phyloP scores from a whole-genome alignment of 1,284 basidiomycete genomes.

The Termitomyces sp. region DNA sequence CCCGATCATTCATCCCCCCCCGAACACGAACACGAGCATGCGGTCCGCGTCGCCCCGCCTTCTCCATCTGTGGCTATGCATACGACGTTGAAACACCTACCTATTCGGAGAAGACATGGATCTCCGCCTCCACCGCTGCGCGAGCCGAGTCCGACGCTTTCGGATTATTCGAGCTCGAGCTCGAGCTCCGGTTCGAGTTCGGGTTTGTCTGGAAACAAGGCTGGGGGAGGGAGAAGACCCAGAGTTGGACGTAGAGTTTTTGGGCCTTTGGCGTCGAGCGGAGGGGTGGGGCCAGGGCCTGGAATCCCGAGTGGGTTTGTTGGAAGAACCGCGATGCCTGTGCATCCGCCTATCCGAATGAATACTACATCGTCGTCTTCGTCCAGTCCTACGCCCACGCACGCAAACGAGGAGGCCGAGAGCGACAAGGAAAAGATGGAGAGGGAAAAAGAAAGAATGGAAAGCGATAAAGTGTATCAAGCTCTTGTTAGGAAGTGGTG shows the following conservation, averaged over 20 bases:
- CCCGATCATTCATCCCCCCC: too few species aligned
- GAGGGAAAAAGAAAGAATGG: conserved; percentile 2
- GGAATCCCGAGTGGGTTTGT: too few species aligned
- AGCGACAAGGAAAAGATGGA: background rate
- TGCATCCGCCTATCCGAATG: too few species aligned
- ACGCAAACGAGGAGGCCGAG: background rate
- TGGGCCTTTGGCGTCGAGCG: background rate
- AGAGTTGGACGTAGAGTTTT: background rate
- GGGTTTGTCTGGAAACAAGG: background rate
- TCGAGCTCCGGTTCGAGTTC: background rate
- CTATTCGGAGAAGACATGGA: too few species aligned
- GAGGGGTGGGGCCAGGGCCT: too few species aligned
- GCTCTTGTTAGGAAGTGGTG: conserved; percentile 67
- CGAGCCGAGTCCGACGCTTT: background rate
- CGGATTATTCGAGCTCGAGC: background rate
- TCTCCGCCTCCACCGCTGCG: background rate
- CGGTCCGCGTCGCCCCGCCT: background rate
- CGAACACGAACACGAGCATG: background rate
- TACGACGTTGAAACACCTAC: background rate
- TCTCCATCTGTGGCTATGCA: too few species aligned
- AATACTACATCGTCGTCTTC: too few species aligned
- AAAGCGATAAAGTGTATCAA: conserved; percentile 44
- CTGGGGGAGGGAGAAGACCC: background rate
- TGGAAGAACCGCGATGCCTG: too few species aligned
- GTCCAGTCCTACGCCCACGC: too few species aligned